Evolutionary conservation across 2,329 filamentous ascomycete species (phyloP).

Genomic region (Aspergillus pseudoterreus): DNA sequence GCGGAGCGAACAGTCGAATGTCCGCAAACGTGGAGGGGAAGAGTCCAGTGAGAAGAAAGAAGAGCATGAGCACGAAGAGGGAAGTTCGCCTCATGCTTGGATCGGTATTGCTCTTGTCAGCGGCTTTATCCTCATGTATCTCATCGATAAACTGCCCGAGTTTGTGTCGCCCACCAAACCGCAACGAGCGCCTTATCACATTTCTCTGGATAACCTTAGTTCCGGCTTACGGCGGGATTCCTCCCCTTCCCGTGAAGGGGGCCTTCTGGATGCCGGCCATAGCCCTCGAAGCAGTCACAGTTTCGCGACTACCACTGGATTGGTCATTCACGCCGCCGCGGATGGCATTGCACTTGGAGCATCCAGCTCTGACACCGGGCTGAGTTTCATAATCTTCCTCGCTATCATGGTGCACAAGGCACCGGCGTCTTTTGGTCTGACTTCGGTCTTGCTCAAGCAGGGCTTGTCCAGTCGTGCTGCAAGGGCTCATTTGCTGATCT

Average conservation of each 20-base stretch:
- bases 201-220: conserved; percentile 79
- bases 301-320: conserved; percentile 81
- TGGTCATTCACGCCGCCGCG: conserved; percentile 94
- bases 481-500: conserved; percentile 79
- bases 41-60: conserved; percentile 34
- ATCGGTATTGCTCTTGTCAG: conserved; percentile 82
- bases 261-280: conserved; percentile 30
- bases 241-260: conserved; percentile 38
- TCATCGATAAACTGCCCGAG: conserved; percentile 80
- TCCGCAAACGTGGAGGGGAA: conserved; percentile 24
- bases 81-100: conserved; percentile 63
- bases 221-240: conserved; percentile 47
- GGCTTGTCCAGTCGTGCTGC: conserved; percentile 83
- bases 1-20: conserved; percentile 20
- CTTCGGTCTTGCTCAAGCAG: conserved; percentile 83
- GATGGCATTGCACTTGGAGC: conserved; percentile 96
- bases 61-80: conserved; percentile 37
- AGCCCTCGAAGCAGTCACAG: conserved; percentile 43
- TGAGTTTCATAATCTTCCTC: conserved; percentile 89
- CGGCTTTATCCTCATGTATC: conserved; percentile 94
- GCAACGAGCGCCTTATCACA: conserved; percentile 70
- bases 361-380: conserved; percentile 71
- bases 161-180: conserved; percentile 65
- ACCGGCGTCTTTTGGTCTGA: conserved; percentile 90
- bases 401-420: conserved; percentile 98